Evolutionary conservation across 2,329 filamentous ascomycete genomes (phyloP), one percentile per base, ranked within the genome.

Genomic region (Chaetomiaceae sp.): DNA sequence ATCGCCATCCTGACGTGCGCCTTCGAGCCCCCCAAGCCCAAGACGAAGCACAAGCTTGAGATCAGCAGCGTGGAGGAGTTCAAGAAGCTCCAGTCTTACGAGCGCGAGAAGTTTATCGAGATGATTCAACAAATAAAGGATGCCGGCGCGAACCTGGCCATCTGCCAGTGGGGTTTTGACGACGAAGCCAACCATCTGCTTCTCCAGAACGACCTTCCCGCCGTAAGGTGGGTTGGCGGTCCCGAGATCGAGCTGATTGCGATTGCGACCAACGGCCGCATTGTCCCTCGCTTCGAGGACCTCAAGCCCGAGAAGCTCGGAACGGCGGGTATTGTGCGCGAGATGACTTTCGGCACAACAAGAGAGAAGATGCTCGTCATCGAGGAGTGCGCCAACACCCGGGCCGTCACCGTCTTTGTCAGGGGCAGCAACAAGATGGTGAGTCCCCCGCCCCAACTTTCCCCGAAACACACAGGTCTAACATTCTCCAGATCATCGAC

Each of bases 341-440:
- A 99, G 72, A 90, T 99, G 86, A 87, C 83, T 23, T 99, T 99
- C 65, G 93, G 93, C 63, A 99, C 93, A 2, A 99, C 93, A 38
- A 82, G 93, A 65, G 93, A 99, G 73, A 97, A 99, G 82, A 99
- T 99, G 93, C 78, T 99, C 62, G 89, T 99, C 51, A 99, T 99
- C 63, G 95, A 99, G 74, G 93, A 99, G 73, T 99, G 93, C 67
- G 93, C 95, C 65, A 99, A 99, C 75, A 96, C 89, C 52, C 80
- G 93, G 63, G 93, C 93, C 39, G 95, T 99, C 54, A 99, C 93
- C 3, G 84, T 95, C 49, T 99, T 99, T 70, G 88, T 99, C 54
- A 81, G 93, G 65, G 93, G 93, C 65, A 95, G 90, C 78, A 99
- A 99, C 81, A 99, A 97, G 79, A 99, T 99, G 93, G 89, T 92